Evolutionary conservation across 331 rosid species (phyloP).

Genomic region (Phaseolus coccineus): DNA sequence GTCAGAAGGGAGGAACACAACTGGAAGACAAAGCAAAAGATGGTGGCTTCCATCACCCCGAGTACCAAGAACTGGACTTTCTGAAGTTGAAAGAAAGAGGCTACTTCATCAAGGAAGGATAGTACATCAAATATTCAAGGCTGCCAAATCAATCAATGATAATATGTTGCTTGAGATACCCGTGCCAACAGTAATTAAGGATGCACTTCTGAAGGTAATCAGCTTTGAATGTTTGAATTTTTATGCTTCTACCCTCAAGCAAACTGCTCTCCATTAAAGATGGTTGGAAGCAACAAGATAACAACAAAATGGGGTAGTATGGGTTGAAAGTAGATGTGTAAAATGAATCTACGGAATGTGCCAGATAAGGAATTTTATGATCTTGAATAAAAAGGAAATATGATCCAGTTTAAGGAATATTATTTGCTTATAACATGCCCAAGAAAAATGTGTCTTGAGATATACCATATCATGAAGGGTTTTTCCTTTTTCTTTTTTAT

Average conservation of each 20-base stretch:
- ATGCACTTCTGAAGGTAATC: conserved; percentile 70
- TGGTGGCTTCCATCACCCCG: conserved; percentile 86
- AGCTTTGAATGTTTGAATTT: conserved; percentile 18
- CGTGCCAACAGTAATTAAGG: conserved; percentile 63
- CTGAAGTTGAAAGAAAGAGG: conserved; percentile 60
- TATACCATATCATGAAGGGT: neutral
- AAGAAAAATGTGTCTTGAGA: neutral
- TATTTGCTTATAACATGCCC: conserved; percentile 3
- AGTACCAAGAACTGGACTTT: conserved; percentile 72
- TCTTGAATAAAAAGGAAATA: neutral
- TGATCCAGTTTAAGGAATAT: neutral
- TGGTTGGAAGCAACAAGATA: neutral
- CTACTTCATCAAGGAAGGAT: conserved; percentile 67
- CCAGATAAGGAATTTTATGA: neutral
- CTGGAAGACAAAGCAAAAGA: conserved; percentile 58
- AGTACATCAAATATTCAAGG: conserved; percentile 79
- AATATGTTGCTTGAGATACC: conserved; percentile 72
- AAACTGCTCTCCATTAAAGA: neutral
- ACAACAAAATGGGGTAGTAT: neutral
- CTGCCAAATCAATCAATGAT: conserved; percentile 71
- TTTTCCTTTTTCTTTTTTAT: neutral
- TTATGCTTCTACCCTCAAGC: conserved; percentile 21
- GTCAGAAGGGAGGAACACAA: conserved; percentile 65
- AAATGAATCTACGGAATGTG: too few species aligned
- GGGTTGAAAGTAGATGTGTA: too few species aligned